A percentile compares a stretch with the other conserved stretches of the same genome.
Evolutionary conservation across 805 yeast species (phyloP).

Genomic region (Wickerhamiella cacticola): DNA sequence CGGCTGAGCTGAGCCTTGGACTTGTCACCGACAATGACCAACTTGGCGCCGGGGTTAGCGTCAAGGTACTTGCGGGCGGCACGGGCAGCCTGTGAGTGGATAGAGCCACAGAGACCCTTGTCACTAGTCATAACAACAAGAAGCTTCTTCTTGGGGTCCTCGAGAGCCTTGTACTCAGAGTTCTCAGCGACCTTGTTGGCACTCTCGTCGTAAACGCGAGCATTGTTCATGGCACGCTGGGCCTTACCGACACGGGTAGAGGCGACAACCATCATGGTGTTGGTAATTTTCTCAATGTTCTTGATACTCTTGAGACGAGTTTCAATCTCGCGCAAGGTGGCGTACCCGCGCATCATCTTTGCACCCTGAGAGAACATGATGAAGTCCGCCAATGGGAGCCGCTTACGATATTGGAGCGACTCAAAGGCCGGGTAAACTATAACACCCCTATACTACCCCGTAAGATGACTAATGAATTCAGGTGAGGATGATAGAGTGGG

Average conservation of each 20-base stretch:
- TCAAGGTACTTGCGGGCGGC: slow-evolving; percentile 59
- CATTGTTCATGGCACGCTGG: slow-evolving; percentile 81
- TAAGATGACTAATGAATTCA: neutral
- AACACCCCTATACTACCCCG: neutral
- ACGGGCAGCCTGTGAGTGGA: slow-evolving; percentile 90
- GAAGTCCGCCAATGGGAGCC: slow-evolving; percentile 12
- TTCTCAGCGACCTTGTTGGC: slow-evolving; percentile 67
- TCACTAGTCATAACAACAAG: slow-evolving; percentile 86
- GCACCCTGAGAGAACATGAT: slow-evolving; percentile 13
- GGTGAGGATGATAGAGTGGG: neutral
- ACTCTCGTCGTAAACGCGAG: slow-evolving; percentile 72
- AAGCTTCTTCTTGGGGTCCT: slow-evolving; percentile 50
- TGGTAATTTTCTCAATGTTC: slow-evolving; percentile 98
- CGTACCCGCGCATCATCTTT: slow-evolving; percentile 44
- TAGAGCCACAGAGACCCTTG: slow-evolving; percentile 98
- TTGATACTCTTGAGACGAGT: slow-evolving; percentile 95
- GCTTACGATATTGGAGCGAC: slow-evolving; percentile 6
- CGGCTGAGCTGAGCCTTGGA: slow-evolving; percentile 78
- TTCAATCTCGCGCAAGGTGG: slow-evolving; percentile 97
- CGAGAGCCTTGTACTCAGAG: slow-evolving; percentile 61
- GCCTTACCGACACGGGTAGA: slow-evolving; percentile 94
- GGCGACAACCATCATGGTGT: slow-evolving; percentile 99
- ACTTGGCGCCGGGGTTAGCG: slow-evolving; percentile 55
- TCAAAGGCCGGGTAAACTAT: slow-evolving; percentile 5
- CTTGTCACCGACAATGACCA: slow-evolving; percentile 91